Percentiles rank a stretch among this genome's conserved stretches.
These are phyloP conservation scores for Huntiella bhutanensis DNA, from an alignment of 2,329 filamentous ascomycete genomes.

Conservation along the genomic window DNA sequence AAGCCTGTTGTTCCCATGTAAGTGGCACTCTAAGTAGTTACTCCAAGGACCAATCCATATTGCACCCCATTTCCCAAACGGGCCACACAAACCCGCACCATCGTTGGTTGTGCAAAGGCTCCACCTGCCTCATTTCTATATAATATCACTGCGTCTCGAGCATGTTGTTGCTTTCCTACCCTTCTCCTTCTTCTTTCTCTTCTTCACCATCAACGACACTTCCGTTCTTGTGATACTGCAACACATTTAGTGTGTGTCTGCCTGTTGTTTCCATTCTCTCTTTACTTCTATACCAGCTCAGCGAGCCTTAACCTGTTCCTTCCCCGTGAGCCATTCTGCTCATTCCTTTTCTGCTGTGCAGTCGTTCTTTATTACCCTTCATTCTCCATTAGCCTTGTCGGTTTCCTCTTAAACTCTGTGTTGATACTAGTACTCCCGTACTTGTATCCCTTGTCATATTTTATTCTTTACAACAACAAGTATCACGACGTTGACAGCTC, in stretches of 20 bases:
- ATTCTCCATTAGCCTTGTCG: not conserved
- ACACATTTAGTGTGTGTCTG: conserved; percentile 12
- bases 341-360: conserved; percentile 9
- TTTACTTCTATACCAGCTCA: not conserved
- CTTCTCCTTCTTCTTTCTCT: conserved; percentile 5
- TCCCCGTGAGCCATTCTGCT: not conserved
- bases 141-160: conserved; percentile 2
- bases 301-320: conserved; percentile 5
- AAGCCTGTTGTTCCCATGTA: conserved; percentile 3
- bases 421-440: not conserved
- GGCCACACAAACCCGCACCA: no score
- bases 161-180: conserved; percentile 4
- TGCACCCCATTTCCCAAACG: no score
- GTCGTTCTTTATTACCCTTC: conserved; percentile 6
- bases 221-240: conserved; percentile 12
- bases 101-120: no score
- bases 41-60: no score
- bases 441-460: not conserved
- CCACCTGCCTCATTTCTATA: conserved; percentile 1
- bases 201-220: conserved; percentile 10
- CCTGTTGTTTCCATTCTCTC: not conserved
- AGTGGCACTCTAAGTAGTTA: not conserved
- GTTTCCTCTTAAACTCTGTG: not conserved
- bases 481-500: not conserved
- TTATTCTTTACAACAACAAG: not conserved